A percentile compares a stretch with the other conserved stretches of the same genome.
phyloP scores from a whole-genome alignment of 768 basidiomycete species.

The Rhodotorula sphaerocarpa region DNA sequence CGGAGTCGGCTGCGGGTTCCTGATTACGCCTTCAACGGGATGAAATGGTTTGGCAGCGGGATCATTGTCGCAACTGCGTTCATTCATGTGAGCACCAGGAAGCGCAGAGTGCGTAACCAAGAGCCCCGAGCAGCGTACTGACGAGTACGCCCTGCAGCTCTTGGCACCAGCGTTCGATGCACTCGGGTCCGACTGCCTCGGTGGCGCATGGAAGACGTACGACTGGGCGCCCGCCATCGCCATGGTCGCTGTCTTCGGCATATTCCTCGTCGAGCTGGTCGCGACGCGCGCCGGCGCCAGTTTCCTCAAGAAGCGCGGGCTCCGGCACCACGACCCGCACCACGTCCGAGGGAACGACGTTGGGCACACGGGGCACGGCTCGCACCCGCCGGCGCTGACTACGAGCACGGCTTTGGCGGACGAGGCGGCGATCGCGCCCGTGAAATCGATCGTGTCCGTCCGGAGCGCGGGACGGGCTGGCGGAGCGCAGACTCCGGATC shows the following conservation, averaged over 20 bases:
- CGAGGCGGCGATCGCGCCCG: background rate
- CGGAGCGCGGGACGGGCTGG: background rate
- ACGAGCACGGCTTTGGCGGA: background rate
- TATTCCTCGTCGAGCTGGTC: conserved; percentile 75
- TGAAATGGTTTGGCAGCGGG: conserved; percentile 23
- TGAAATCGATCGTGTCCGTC: background rate
- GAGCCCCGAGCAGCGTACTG: conserved; percentile 51
- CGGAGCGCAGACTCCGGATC: background rate
- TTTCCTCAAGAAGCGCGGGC: conserved; percentile 59
- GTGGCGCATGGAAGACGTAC: conserved; percentile 59
- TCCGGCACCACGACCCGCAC: conserved; percentile 61
- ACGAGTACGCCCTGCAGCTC: conserved; percentile 44
- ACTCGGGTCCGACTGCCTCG: conserved; percentile 62
- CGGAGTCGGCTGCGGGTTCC: background rate
- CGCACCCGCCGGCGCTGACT: conserved; percentile 23
- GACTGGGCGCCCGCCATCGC: conserved; percentile 75
- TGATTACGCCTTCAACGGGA: conserved; percentile 5
- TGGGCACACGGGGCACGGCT: conserved; percentile 19
- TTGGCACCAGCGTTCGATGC: conserved; percentile 59
- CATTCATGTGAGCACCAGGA: conserved; percentile 37
- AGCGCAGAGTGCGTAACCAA: no score
- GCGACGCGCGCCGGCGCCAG: conserved; percentile 80
- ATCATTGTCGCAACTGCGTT: conserved; percentile 66
- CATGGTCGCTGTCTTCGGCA: conserved; percentile 67
- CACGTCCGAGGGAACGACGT: conserved; percentile 29